phyloP scores from a whole-genome alignment of 345 rosid genomes.

The Ailanthus altissimus region DNA sequence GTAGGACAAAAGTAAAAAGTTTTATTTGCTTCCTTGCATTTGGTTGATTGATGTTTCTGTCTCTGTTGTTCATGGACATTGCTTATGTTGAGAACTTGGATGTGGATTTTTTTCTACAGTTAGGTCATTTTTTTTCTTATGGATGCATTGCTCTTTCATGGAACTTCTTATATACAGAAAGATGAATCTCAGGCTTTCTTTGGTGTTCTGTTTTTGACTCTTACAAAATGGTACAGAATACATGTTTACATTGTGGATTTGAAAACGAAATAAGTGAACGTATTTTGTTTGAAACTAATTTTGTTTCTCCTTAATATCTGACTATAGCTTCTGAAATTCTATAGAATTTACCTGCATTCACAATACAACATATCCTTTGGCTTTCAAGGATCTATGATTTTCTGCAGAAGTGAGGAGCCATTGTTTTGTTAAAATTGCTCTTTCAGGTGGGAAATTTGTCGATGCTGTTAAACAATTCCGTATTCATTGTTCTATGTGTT shows the following conservation, averaged over 20 bases:
- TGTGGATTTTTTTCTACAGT: background rate
- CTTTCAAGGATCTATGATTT: background rate
- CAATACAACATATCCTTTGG: background rate
- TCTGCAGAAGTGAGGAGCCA: background rate
- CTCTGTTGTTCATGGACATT: too few species aligned
- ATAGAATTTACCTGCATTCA: background rate
- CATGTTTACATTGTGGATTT: background rate
- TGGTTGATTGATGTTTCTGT: background rate
- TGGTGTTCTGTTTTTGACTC: background rate
- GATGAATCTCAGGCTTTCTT: background rate
- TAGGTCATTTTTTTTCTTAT: background rate
- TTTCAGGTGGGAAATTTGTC: background rate
- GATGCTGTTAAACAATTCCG: background rate
- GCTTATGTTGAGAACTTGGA: background rate
- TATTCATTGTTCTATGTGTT: background rate
- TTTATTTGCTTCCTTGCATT: background rate
- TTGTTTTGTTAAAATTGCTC: background rate
- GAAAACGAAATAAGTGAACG: background rate
- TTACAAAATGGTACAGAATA: background rate
- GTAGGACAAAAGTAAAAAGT: background rate
- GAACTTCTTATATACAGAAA: background rate
- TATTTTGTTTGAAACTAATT: background rate
- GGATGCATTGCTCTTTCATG: slow-evolving; percentile 7
- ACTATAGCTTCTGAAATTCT: background rate
- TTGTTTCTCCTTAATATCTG: background rate